Evolutionary conservation across 352 stramenopile species (phyloP), one percentile per base, ranked within the genome.

Genomic region (Nothophytophthora sp.): DNA sequence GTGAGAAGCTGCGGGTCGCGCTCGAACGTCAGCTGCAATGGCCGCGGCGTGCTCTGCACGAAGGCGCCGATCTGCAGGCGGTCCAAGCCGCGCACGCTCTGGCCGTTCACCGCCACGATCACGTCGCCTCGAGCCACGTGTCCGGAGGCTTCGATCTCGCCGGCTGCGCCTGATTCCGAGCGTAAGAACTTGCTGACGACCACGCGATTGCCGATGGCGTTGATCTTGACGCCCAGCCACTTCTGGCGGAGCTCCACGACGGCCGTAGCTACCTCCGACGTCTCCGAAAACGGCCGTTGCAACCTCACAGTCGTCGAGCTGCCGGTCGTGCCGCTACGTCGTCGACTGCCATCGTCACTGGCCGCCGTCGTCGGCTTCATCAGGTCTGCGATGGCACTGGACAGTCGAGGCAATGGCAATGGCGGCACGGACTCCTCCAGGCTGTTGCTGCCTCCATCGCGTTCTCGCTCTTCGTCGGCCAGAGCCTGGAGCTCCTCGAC

Each of bases 141-240:
- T 3, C 72, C 71, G 9, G 78, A 88, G n/a, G 70, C 74, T 20
- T 92, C 78, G 39, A 92, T 86, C 55, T 92, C 81, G 30, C 81
- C 81, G 22, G 79, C 50, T 0, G 73, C 75, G 7, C 77, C 80
- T 0, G 70, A 77, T 9, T 76, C 73, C 19, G 75, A 59, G 7
- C 73, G 77, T 39, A 88, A 32, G 24, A 90, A 90, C 37, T 86
- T 88, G 63, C 80, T 90, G 40, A 90, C 68, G 28, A 88, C 68
- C 35, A 90, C 72, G 22, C 76, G 73, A 30, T 78, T 78, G 16
- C 80, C 80, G 40, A 90, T 80, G 39, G 75, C 85, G 50, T 86
- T 88, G 50, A 90, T 88, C 63, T 88, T 88, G 29, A 90, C 64
- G 19, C 80, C 76, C 15, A 90, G 61, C 80, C 76, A 90, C 40